Evolutionary conservation across 768 basidiomycete species (phyloP), one percentile per base, ranked within the genome.

Genomic region (Phaeotremella skinneri): DNA sequence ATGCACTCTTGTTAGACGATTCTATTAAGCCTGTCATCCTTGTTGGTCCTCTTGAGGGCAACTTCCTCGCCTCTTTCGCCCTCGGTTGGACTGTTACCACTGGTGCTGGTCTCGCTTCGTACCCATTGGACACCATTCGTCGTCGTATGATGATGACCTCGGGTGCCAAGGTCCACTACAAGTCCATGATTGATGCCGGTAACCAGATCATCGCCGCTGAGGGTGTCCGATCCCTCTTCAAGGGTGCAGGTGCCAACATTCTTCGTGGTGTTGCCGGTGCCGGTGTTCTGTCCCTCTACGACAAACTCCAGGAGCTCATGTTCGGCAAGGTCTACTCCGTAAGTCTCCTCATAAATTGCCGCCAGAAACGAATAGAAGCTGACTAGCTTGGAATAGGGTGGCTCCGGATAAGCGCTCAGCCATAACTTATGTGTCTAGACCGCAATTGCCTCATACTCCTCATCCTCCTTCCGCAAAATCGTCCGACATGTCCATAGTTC

Each of bases 131-230:
- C 70, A 93, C 80, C 61, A 80, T 81, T 76, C 78, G 94, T 87
- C 93, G 96, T 87, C 91, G 96, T 72, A 99, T 99, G 96, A 99
- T 99, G 96, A 98, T 98, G 94, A 98, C 96, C 34, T 97, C 94
- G 23, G 96, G 94, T 72, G 87, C 85, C 73, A 84, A 85, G 73
- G 85, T 88, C 62, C 92, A 97, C 87, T 98, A 98, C 87, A 94
- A 93, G 84, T 90, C 89, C 70, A 97, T 97, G 92, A 88, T 94
- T 79, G 93, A 98, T 75, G 93, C 93, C 76, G 91, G 86, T 61
- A 84, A 88, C 29, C 91, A 96, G 79, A 97, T 99, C 76, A 74
- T 97, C 72, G 86, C 86, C 76, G 94, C 94, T 84, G 96, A 99
- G 82, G 96, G 96, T 73, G 80, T 82, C 59, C 89, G 87, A 80